Conservation (phyloP, 1,284 basidiomycete species). For the Trichosporon sp. region DNA sequence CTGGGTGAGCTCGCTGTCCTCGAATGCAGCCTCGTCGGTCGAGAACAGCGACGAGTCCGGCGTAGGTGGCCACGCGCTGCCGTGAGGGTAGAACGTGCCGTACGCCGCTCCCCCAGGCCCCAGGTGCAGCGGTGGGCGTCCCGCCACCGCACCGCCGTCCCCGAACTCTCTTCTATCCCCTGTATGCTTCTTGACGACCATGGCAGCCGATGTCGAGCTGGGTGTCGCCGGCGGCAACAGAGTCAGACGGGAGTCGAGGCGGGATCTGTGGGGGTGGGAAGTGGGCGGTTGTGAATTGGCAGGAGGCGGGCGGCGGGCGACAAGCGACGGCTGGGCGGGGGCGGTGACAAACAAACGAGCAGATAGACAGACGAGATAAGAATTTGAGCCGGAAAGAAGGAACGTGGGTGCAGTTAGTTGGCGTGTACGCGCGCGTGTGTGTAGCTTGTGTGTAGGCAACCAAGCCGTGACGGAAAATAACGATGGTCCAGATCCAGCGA, state of each 20-base stretch:
- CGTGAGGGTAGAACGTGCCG: background rate
- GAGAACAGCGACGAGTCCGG: background rate
- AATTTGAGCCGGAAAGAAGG: background rate
- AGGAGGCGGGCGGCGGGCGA: background rate
- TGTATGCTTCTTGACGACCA: too few relatives aligned
- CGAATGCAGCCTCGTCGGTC: background rate
- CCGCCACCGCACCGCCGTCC: background rate
- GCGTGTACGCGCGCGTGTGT: background rate
- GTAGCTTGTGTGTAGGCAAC: background rate
- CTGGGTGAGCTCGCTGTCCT: slow-evolving; percentile 16
- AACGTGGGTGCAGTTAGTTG: background rate
- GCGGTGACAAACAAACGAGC: background rate
- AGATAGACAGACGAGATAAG: background rate
- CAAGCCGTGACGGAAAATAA: background rate
- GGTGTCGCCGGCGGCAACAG: too few relatives aligned
- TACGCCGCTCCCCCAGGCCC: background rate
- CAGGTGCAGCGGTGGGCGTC: background rate
- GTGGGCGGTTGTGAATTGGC: background rate
- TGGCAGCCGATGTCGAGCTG: too few relatives aligned
- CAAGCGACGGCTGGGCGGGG: background rate
- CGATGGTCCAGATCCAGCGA: too few relatives aligned
- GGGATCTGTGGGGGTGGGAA: background rate
- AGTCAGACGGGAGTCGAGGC: too few relatives aligned
- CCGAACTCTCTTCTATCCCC: background rate
- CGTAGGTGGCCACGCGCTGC: background rate